A percentile compares a stretch with the other conserved stretches of the same genome.
Evolutionary conservation across 2,329 filamentous ascomycete genomes (phyloP).

Genomic region (Xylaria sp.): DNA sequence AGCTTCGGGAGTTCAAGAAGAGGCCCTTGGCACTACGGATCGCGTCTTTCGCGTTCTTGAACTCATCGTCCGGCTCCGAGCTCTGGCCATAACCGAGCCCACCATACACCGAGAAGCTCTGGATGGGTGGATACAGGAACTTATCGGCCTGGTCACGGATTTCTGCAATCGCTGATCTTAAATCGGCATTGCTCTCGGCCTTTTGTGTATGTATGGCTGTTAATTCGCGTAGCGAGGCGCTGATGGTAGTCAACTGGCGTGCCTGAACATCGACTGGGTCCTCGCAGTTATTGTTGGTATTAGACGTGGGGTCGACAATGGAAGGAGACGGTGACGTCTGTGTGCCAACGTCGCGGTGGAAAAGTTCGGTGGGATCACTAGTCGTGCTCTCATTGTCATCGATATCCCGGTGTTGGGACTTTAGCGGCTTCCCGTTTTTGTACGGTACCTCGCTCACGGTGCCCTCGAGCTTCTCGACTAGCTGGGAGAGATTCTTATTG

Average conservation of each 20-base stretch:
- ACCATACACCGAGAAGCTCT: slow-evolving; percentile 58
- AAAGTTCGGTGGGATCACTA: slow-evolving; percentile 79
- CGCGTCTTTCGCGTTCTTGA: slow-evolving; percentile 76
- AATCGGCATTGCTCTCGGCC: slow-evolving; percentile 62
- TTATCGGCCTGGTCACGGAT: slow-evolving; percentile 74
- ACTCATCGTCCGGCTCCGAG: slow-evolving; percentile 74
- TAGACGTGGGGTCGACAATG: slow-evolving; percentile 41
- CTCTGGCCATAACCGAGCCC: slow-evolving; percentile 51
- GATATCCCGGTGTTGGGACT: slow-evolving; percentile 36
- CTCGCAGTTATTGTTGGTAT: slow-evolving; percentile 38
- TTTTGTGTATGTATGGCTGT: slow-evolving; percentile 57
- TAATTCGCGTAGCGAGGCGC: slow-evolving; percentile 56
- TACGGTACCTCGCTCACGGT: slow-evolving; percentile 71
- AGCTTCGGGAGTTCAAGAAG: slow-evolving; percentile 78
- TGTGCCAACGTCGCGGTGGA: slow-evolving; percentile 82
- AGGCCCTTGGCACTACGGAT: slow-evolving; percentile 85
- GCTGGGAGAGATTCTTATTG: slow-evolving; percentile 56
- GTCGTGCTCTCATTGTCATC: slow-evolving; percentile 59
- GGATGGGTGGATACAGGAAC: slow-evolving; percentile 59
- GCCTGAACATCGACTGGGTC: slow-evolving; percentile 54
- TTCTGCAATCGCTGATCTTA: slow-evolving; percentile 65
- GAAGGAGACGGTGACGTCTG: slow-evolving; percentile 72
- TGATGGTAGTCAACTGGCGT: slow-evolving; percentile 57
- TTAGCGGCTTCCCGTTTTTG: slow-evolving; percentile 46
- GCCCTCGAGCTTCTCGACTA: slow-evolving; percentile 64